phyloP scores from a whole-genome alignment of 805 yeast species.

The Hanseniaspora taiwanica region DNA sequence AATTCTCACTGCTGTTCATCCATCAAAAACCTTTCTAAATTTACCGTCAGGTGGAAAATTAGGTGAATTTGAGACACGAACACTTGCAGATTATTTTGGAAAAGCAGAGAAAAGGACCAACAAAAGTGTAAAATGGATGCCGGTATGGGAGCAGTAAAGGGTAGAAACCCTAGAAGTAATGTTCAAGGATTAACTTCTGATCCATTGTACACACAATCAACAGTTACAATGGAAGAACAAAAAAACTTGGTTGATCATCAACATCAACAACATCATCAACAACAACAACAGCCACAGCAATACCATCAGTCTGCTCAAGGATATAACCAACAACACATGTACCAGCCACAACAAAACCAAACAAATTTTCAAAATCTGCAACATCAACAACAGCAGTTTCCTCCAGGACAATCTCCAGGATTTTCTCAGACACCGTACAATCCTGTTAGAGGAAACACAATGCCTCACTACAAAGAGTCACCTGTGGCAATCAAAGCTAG shows the following conservation, averaged over 20 bases:
- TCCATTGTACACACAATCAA: slow-evolving; percentile 1
- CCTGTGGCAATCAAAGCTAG: neutral
- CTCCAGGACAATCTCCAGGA: neutral
- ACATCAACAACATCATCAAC: slow-evolving; percentile 6
- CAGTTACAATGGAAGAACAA: slow-evolving; percentile 10
- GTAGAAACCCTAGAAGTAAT: slow-evolving; percentile 3
- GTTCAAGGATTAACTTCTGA: slow-evolving; percentile 3
- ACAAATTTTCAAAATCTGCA: neutral
- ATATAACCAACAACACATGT: neutral
- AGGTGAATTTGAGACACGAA: too few species aligned
- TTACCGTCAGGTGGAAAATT: too few species aligned
- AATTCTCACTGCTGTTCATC: too few species aligned
- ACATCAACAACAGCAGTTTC: neutral
- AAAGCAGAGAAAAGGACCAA: too few species aligned
- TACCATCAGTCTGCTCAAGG: neutral
- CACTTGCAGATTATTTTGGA: too few species aligned
- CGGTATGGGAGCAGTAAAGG: slow-evolving; percentile 17
- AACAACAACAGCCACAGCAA: slow-evolving; percentile 4
- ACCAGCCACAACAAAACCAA: neutral
- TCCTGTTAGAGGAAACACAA: neutral
- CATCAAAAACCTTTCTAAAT: too few species aligned
- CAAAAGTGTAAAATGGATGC: slow-evolving; percentile 26
- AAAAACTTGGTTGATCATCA: slow-evolving; percentile 10
- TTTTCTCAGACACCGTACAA: neutral
- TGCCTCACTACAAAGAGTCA: slow-evolving; percentile 1